Base-by-base conservation (phyloP, 164 flowering plant species). In the Pachysandra terminalis region DNA sequence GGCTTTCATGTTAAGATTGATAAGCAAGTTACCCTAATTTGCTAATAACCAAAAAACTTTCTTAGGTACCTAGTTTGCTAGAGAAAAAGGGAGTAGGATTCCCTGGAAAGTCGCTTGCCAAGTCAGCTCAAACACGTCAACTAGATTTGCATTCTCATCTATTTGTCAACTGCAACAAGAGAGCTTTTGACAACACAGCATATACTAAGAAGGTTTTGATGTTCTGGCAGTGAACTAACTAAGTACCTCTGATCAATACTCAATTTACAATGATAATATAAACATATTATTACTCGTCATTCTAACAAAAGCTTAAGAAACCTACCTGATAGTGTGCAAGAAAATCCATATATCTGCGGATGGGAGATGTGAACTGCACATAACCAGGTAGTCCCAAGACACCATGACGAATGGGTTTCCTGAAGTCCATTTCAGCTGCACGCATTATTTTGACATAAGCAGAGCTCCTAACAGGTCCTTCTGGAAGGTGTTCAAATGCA, bases 281-380 rank as follows among this genome's bases (percentile, higher is more conserved):
- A 24, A 58, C 1, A 12, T 27, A 14, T 53, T 22, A 16, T 32
- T 9, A 52, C 53, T 15, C 25, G 5, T 24, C 14, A 51, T 54
- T 53, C 16, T 17, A 37, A 64, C 16, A 56, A 45, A 21, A 24
- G 27, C 25, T 25, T 15, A 68, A 66, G 32, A 32, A 56, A 68
- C 71, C 59, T 9, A 86, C 98, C 91, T 93, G 98, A 76, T 87
- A 93, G 74, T 89, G 98, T 59, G 90, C 96, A 79, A 92, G 88
- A 70, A 91, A 94, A 76, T 95, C 96, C 89, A 90, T 81, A 74
- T 91, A 95, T 81, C 98, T 83, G 49, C 98, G 96, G 22, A 91
- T 91, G 59, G 97, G 98, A 78, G 98, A 95, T 41, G 96, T 91
- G 73, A 95, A 95, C 75, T 95, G 98, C 54, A 95, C 98, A 81